Base-by-base conservation (phyloP, 176 grass and related monocot species). In the Eragrostis curvula region DNA sequence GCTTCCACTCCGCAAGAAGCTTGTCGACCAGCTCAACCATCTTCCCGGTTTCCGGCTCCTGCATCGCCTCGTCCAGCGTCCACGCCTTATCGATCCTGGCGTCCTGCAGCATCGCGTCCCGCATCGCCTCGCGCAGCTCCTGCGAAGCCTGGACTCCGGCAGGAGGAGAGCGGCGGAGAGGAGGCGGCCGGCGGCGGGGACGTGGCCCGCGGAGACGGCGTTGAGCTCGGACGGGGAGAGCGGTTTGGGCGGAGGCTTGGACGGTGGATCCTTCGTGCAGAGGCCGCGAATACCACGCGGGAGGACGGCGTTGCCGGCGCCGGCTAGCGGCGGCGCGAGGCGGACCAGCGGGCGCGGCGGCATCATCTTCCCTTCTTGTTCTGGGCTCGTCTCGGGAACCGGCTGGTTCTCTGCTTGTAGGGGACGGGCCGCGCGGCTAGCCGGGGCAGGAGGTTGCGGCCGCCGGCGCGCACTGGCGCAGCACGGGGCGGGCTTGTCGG, bases 171-270 rank as follows among this genome's bases (percentile, higher is more conserved):
- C 83, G 3, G 88, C 78, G 8, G 83, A 66, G 55, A 89, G 83
- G 77, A 89, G 87, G 55, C 87, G 82, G 32, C 87, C 82, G 14
- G 87, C 77, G 53, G 87, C 82, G 39, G 88, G 83, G 66, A 81
- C 72, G 40, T 58, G 78, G 39, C 78, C 88, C 7, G 50, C 65
- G 3, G 88, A 89, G 57, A 89, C 24, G 48, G 73, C 7, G 17
- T 75, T 49, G 40, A 90, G 72, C 7, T 90, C 88, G 23, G 66
- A 58, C 12, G 57, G 57, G 78, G 83, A 85, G 25, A 89, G 79
- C 12, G 88, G 83, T 18, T 69, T 46, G 0, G 48, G 78, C 14
- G 17, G 13, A 21, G 87, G 55, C 48, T 56, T 65, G 53, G 56
- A 55, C 9, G 66, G 32, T 14, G 29, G 57, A 53, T 51, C 29